Base-by-base conservation (phyloP, 176 grass and related monocot genomes). In the Lolium perenne region DNA sequence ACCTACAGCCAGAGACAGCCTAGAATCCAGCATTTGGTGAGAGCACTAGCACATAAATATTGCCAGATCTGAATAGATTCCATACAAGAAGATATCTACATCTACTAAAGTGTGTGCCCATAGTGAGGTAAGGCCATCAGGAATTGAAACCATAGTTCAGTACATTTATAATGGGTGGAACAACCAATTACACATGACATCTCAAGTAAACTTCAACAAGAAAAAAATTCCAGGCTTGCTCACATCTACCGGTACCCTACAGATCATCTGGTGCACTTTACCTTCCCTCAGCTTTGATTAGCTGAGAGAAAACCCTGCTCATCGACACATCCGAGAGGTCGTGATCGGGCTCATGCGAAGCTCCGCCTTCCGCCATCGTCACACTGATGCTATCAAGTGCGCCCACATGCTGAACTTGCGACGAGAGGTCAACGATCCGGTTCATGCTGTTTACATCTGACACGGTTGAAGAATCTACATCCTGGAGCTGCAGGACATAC, bases 281-380 rank as follows among this genome's bases (percentile, higher is more conserved):
- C 85, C 96, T 93, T 57, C 93, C 96, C 88, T 98, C 96, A 3
- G 96, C 89, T 74, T 94, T 94, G 84, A 98, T 94, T 57, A 98
- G 83, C 79, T 98, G 96, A 9, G 96, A 98, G 87, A 98, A 98
- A 40, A 98, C 96, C 48, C 90, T 75, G 81, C 91, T 92, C 93
- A 95, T 95, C 0, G 95, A 98, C 41, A 92, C 91, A 8, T 98
- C 93, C 0, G 93, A 92, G 32, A 92, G 87, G 67, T 95, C 93
- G 4, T 91, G 57, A 12, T 85, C 87, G 47, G 82, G 87, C 43
- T 87, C 82, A 80, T 87, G 83, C 9, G 82, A 90, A 10, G 70
- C 68, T 71, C 62, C 80, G 1, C 79, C 87, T 82, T 94, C 92
- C 1, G 80, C 90, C 83, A 92, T 89, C 1, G 86, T 91, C 55